Conservation (phyloP, 352 stramenopile genomes). For the Globisporangium nodosum region DNA sequence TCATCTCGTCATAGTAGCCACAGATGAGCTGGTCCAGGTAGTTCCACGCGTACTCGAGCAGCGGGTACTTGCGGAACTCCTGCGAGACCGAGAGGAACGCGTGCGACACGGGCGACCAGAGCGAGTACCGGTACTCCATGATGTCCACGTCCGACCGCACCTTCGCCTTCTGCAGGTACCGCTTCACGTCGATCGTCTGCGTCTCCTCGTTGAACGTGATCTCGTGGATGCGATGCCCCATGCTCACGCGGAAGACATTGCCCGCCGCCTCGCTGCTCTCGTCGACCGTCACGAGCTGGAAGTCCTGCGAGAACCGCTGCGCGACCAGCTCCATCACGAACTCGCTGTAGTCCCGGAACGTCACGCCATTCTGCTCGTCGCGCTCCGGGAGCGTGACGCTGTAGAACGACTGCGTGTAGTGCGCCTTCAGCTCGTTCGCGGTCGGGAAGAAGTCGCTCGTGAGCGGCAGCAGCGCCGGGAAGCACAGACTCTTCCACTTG, state of each 20-base stretch:
- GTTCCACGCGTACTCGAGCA: slow-evolving; percentile 83
- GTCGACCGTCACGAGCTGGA: slow-evolving; percentile 76
- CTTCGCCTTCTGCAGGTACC: slow-evolving; percentile 66
- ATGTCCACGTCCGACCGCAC: slow-evolving; percentile 60
- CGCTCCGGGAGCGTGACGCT: slow-evolving; percentile 71
- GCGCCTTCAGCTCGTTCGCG: slow-evolving; percentile 65
- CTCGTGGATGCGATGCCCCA: slow-evolving; percentile 86
- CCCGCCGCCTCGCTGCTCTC: slow-evolving; percentile 28
- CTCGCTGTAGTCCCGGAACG: slow-evolving; percentile 70
- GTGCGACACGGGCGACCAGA: slow-evolving; percentile 67
- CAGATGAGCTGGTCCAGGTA: slow-evolving; percentile 83
- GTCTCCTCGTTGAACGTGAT: slow-evolving; percentile 85
- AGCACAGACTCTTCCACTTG: slow-evolving; percentile 97
- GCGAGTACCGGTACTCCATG: slow-evolving; percentile 79
- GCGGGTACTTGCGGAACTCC: slow-evolving; percentile 80
- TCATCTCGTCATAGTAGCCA: slow-evolving; percentile 85
- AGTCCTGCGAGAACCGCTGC: slow-evolving; percentile 80
- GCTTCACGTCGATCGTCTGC: slow-evolving; percentile 84
- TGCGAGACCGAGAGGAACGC: slow-evolving; percentile 63
- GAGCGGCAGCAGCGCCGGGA: slow-evolving; percentile 92
- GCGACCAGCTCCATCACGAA: slow-evolving; percentile 84
- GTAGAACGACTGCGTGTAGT: slow-evolving; percentile 87
- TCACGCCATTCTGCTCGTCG: slow-evolving; percentile 57
- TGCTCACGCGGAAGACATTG: slow-evolving; percentile 66
- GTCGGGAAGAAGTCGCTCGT: slow-evolving; percentile 88